A percentile compares a stretch with the other conserved stretches of the same genome.
These are phyloP conservation scores for Calonectria henricotiae DNA, from an alignment of 2,329 filamentous ascomycete species.

Conservation along the genomic window DNA sequence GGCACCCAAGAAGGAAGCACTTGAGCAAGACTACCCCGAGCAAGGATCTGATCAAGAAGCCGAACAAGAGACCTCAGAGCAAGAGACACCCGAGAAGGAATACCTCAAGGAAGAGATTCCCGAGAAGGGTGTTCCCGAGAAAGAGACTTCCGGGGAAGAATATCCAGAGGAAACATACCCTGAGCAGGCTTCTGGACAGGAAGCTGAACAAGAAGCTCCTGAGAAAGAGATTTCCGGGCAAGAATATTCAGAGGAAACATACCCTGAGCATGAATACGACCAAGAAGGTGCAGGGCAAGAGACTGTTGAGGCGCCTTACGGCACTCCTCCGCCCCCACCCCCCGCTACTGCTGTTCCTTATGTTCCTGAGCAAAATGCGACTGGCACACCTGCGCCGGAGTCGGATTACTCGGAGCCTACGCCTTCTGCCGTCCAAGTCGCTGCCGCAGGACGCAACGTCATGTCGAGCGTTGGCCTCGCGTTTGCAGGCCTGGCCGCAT, in stretches of 20 bases:
- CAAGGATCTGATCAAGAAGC: background rate
- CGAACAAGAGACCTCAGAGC: background rate
- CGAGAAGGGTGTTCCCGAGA: background rate
- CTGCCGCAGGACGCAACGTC: conserved; percentile 41
- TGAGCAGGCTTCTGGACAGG: background rate
- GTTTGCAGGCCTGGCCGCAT: conserved; percentile 38
- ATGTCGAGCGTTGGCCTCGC: conserved; percentile 37
- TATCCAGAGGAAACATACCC: background rate
- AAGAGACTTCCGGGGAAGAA: background rate
- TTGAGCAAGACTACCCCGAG: background rate
- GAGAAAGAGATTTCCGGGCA: background rate
- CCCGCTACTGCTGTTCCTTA: conserved; percentile 28
- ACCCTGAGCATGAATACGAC: background rate
- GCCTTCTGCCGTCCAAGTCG: conserved; percentile 44
- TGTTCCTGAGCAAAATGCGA: conserved; percentile 25
- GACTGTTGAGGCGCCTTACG: background rate
- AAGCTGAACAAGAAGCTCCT: background rate
- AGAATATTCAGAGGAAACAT: background rate
- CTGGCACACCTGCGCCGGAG: conserved; percentile 22
- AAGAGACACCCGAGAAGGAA: no score
- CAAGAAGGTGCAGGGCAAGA: background rate
- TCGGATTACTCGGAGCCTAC: conserved; percentile 7
- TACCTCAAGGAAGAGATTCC: background rate
- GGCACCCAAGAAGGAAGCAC: background rate
- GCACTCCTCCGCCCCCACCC: conserved; percentile 33